Percentiles rank a stretch among this genome's conserved stretches.
Evolutionary conservation across 805 yeast species (phyloP).

Genomic region (Starmerella floricola): DNA sequence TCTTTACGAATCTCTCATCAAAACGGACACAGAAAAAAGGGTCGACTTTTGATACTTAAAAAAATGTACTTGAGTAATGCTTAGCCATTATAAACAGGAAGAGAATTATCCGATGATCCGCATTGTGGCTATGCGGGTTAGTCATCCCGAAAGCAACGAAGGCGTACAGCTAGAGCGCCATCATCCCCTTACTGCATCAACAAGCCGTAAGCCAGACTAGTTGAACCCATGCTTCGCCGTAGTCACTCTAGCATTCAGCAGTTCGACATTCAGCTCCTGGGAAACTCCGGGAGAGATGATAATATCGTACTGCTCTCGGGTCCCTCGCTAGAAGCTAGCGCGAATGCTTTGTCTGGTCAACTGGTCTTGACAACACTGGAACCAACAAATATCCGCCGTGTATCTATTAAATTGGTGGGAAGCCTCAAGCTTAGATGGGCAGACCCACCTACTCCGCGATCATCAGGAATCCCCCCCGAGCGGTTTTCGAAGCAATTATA

Average conservation of each 20-base stretch:
- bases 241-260: constrained; percentile 18
- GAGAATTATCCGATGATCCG: too few species aligned
- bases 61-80: too few species aligned
- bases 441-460: constrained; percentile 29
- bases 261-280: constrained; percentile 20
- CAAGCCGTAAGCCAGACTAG: neutral
- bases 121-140: too few species aligned
- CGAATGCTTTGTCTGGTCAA: constrained; percentile 63
- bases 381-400: constrained; percentile 53
- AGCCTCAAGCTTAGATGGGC: constrained; percentile 55
- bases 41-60: too few species aligned
- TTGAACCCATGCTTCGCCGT: constrained; percentile 14
- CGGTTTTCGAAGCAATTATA: constrained; percentile 48
- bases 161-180: too few species aligned
- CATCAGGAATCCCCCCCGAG: constrained; percentile 18
- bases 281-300: constrained; percentile 20
- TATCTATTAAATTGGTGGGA: constrained; percentile 55
- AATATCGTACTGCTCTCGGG: constrained; percentile 74
- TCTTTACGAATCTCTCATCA: too few species aligned
- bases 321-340: constrained; percentile 58
- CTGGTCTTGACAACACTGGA: constrained; percentile 67
- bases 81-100: too few species aligned
- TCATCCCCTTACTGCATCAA: too few species aligned
- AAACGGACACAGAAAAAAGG: too few species aligned
- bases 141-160: neutral